phyloP scores from a whole-genome alignment of 441 rosid species.

The Erysimum cheiri region DNA sequence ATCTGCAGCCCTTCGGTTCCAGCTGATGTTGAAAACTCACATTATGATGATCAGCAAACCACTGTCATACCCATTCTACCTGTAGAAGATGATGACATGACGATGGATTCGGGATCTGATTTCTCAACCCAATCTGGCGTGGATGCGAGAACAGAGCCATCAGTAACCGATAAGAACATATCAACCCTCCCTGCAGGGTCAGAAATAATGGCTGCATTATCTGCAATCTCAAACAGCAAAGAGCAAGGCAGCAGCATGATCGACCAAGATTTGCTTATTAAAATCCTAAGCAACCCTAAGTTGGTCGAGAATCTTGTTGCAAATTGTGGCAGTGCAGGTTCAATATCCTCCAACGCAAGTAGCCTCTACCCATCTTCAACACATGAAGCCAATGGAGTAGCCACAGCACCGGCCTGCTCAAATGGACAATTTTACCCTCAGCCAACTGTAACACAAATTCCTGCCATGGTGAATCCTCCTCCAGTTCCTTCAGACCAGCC shows the following conservation, averaged over 20 bases:
- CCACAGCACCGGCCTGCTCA: slow-evolving; percentile 51
- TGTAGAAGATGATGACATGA: slow-evolving; percentile 85
- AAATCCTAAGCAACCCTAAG: slow-evolving; percentile 78
- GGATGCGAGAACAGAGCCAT: slow-evolving; percentile 53
- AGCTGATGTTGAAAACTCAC: slow-evolving; percentile 53
- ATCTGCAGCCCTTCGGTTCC: slow-evolving; percentile 69
- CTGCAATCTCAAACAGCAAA: slow-evolving; percentile 68
- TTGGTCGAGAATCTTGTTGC: slow-evolving; percentile 75
- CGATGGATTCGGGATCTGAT: slow-evolving; percentile 55
- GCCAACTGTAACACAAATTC: slow-evolving; percentile 44
- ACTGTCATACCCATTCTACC: slow-evolving; percentile 76
- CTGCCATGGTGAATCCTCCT: slow-evolving; percentile 44
- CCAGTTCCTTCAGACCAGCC: slow-evolving; percentile 52
- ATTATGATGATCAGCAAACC: slow-evolving; percentile 54
- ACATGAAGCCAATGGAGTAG: slow-evolving; percentile 52
- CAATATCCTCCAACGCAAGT: slow-evolving; percentile 51
- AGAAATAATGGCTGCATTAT: slow-evolving; percentile 61
- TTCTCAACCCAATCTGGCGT: slow-evolving; percentile 42
- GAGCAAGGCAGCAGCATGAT: slow-evolving; percentile 69
- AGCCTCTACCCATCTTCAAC: slow-evolving; percentile 51
- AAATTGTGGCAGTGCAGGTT: slow-evolving; percentile 55
- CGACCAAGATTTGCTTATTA: slow-evolving; percentile 80
- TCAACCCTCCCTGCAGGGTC: slow-evolving; percentile 45
- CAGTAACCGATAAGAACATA: slow-evolving; percentile 46
- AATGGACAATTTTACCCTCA: slow-evolving; percentile 60